Base-by-base conservation (phyloP, 345 rosid species). In the Eucalyptus brandiana region DNA sequence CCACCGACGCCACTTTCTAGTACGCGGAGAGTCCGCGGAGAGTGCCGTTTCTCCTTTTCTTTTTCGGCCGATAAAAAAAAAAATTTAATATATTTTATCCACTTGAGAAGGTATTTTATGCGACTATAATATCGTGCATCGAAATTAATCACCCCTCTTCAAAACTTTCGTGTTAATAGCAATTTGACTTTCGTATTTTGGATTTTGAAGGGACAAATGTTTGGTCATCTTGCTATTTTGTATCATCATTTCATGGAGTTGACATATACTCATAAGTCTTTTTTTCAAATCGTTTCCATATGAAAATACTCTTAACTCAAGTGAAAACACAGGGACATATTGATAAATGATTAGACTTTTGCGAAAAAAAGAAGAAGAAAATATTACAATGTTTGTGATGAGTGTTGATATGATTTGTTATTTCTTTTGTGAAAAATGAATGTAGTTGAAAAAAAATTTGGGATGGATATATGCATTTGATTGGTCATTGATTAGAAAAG, bases 301-400 rank as follows among this genome's bases (percentile, higher is more conserved):
- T 4, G 3, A 67, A n/a, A 67, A 32, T 67, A 16, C 1, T 9
- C 4, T 67, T 16, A 67, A 2, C 11, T 17, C 23, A 5, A 0
- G 12, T 4, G 40, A 67, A 67, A n/a, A n/a, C 21, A 32, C 0
- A n/a, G 0, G 3, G 0, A 32, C 80, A 17, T 69, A 8, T 16
- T 4, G 6, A 65, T n/a, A 15, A n/a, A 0, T 3, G 0, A 8
- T 0, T 32, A 6, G 21, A n/a, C 21, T 2, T 15, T 65, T 1
- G 34, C 19, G 1, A 4, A 7, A 17, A 18, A 6, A 50, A 18
- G 10, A n/a, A 65, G 17, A n/a, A n/a, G 12, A 67, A n/a, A 1
- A n/a, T 16, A 4, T 28, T 28, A 60, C 4, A 28, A 15, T 26
- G 32, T 5, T 3, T 6, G 17, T 3, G 32, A 6, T 28, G 12